Conservation (phyloP, 2,329 filamentous ascomycete species). For the Cladosporium halotolerans region DNA sequence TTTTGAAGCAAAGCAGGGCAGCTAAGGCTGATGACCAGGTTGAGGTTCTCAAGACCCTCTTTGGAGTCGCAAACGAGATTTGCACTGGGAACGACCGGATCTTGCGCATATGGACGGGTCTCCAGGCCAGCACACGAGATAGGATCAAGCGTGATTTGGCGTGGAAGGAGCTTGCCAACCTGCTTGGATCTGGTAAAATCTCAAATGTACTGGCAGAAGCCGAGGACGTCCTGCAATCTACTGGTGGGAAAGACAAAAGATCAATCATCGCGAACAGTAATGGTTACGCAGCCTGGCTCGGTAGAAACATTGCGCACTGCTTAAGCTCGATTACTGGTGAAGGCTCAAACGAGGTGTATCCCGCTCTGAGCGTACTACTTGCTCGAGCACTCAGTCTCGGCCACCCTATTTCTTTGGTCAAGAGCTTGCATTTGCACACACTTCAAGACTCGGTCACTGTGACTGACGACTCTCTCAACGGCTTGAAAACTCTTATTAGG, state of each 20-base stretch:
- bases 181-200: conserved; percentile 56
- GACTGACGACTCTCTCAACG: not conserved
- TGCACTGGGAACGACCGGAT: conserved; percentile 42
- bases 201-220: conserved; percentile 56
- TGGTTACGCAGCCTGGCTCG: conserved; percentile 66
- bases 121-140: conserved; percentile 35
- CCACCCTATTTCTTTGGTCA: conserved; percentile 43
- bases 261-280: conserved; percentile 61
- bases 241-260: conserved; percentile 39
- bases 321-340: conserved; percentile 56
- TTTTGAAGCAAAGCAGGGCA: not conserved
- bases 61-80: conserved; percentile 38
- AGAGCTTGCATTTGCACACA: conserved; percentile 9
- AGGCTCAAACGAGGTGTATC: not conserved
- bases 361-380: conserved; percentile 28
- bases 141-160: conserved; percentile 45
- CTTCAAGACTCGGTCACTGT: not conserved
- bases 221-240: conserved; percentile 41
- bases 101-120: conserved; percentile 40
- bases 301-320: conserved; percentile 50
- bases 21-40: not conserved
- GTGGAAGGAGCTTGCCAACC: conserved; percentile 58
- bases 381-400: conserved; percentile 63
- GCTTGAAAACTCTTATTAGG: not conserved
- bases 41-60: conserved; percentile 29